Evolutionary conservation across 2,329 filamentous ascomycete genomes (phyloP).

Genomic region (Samsoniella hepiali): DNA sequence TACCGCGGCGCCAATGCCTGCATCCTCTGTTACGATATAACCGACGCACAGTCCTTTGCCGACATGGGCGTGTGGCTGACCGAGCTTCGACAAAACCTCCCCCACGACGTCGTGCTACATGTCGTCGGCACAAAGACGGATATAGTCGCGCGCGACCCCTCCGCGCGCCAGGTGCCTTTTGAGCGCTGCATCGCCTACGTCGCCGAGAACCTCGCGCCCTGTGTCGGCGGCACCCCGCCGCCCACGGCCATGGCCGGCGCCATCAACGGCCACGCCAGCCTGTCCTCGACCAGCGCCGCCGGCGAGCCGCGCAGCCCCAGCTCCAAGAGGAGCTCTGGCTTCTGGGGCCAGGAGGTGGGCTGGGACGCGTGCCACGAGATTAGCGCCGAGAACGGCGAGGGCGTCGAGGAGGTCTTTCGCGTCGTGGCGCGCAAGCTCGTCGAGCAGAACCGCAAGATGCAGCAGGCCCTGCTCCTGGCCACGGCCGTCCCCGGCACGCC

Average conservation of each 20-base stretch:
- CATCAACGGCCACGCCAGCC: slow-evolving; percentile 26
- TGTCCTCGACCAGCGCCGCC: slow-evolving; percentile 28
- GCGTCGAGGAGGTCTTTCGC: slow-evolving; percentile 93
- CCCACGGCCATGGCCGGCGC: slow-evolving; percentile 53
- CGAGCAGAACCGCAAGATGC: slow-evolving; percentile 62
- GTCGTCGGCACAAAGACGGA: slow-evolving; percentile 95
- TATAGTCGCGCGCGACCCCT: slow-evolving; percentile 80
- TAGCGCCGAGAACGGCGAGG: slow-evolving; percentile 87
- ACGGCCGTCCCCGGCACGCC: slow-evolving; percentile 50
- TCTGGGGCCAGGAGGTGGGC: slow-evolving; percentile 89
- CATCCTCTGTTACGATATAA: slow-evolving; percentile 93
- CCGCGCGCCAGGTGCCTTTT: slow-evolving; percentile 79
- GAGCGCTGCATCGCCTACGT: slow-evolving; percentile 95
- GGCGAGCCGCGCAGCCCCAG: slow-evolving; percentile 56
- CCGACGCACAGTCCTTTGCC: slow-evolving; percentile 76
- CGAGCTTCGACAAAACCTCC: slow-evolving; percentile 77
- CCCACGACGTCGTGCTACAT: slow-evolving; percentile 77
- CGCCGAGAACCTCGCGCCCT: slow-evolving; percentile 81
- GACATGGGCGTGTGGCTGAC: slow-evolving; percentile 92
- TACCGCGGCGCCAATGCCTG: slow-evolving; percentile 94
- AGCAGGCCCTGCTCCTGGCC: slow-evolving; percentile 55
- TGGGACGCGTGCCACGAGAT: slow-evolving; percentile 99
- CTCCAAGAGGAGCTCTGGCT: slow-evolving; percentile 67
- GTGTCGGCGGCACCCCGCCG: slow-evolving; percentile 63
- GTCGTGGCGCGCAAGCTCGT: slow-evolving; percentile 61